Base-by-base conservation (phyloP, 768 basidiomycete species). In the Crepidotus variabilis region DNA sequence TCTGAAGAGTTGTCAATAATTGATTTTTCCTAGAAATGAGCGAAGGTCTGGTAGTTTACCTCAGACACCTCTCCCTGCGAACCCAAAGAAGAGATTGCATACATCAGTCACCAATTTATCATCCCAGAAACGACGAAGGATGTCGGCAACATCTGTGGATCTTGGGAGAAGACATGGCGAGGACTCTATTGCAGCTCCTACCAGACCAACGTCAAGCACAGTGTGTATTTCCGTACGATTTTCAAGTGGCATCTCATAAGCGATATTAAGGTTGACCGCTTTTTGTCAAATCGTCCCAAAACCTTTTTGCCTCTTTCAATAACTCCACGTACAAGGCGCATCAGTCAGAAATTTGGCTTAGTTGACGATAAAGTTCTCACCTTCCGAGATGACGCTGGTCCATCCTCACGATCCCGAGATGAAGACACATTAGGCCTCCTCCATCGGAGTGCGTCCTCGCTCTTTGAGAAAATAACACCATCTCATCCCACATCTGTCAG, bases 271-370 rank as follows among this genome's bases (percentile, higher is more conserved):
- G 75, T 79, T 39, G 85, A 87, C 60, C 76, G 86, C 47, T 88
- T 87, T 64, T 77, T 87, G 35, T 71, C 86, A 1, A 70, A 72
- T 5, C 78, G 82, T 14, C 80, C 82, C 6, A 78, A 80, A 46
- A 67, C 68, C 6, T 67, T 75, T 9, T 63, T 85, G 7, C 85
- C 86, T 2, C 77, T 88, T 47, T 78, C 83, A 54, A 77, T 73
- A 34, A 87, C 85, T 1, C 86, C 86, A 11, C 81, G 86, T 16
- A 85, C 86, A n/a, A 81, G 78, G 53, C 80, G 86, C 20, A 84
- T 87, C 47, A 82, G 84, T 61, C 80, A 80, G 60, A 72, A 80
- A 22, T 84, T 87, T 46, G 86, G 86, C 7, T 75, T 87, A 35
- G 61, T 79, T 7, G 81, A 81, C 60, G 82, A 82, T 57, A 77